phyloP scores from a whole-genome alignment of 176 grass and related monocot species.

The Oryza longistaminata region DNA sequence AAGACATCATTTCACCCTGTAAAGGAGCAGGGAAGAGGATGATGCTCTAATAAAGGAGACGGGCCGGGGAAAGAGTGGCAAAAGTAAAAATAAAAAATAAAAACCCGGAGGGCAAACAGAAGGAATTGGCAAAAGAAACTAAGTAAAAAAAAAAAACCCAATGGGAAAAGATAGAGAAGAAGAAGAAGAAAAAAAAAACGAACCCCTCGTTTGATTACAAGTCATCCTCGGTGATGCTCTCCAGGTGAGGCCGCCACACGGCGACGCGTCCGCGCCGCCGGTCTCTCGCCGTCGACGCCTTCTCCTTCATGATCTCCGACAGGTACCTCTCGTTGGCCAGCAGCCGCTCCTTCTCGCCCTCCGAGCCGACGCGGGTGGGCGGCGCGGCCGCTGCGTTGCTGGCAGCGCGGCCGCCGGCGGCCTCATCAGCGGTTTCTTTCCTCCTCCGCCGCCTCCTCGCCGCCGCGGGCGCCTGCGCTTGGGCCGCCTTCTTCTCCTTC shows the following conservation, averaged over 20 bases:
- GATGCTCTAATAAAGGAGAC: constrained; percentile 56
- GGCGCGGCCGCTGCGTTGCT: neutral
- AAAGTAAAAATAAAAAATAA: constrained; percentile 10
- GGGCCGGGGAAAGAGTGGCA: constrained; percentile 33
- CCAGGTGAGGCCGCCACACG: constrained; percentile 93
- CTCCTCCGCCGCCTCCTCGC: constrained; percentile 67
- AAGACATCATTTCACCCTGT: constrained; percentile 64
- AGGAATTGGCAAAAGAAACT: constrained; percentile 55
- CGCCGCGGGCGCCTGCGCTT: constrained; percentile 2
- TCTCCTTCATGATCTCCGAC: constrained; percentile 91
- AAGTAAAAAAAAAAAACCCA: constrained; percentile 3
- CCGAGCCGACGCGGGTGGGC: constrained; percentile 5
- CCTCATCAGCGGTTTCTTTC: constrained; percentile 21
- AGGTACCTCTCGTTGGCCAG: constrained; percentile 85
- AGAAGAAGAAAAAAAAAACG: neutral
- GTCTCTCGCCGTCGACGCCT: constrained; percentile 59
- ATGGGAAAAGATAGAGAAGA: constrained; percentile 26
- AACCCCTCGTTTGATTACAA: constrained; percentile 70
- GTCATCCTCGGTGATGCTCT: constrained; percentile 96
- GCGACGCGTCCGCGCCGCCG: constrained; percentile 73
- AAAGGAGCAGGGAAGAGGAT: constrained; percentile 53
- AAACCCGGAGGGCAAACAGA: constrained; percentile 35
- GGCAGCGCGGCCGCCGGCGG: neutral
- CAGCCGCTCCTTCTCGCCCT: constrained; percentile 66
- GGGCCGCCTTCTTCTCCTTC: neutral